Evolutionary conservation across 202 grass and related monocot genomes (phyloP), one percentile per base, ranked within the genome.

Genomic region (Carex sylvatica): DNA sequence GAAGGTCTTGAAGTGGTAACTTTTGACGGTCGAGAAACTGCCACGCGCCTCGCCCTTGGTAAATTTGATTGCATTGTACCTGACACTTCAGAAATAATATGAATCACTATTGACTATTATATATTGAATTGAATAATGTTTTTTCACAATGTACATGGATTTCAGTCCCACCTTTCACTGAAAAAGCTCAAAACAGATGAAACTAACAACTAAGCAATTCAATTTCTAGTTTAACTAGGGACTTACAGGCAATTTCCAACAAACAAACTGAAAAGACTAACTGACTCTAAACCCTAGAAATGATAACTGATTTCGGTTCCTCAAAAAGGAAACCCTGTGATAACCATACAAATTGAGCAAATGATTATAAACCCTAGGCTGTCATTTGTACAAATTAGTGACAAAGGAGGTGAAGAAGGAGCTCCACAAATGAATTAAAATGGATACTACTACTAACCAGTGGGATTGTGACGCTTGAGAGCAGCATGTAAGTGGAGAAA

Each of bases 401-500:
- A 75, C 30, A 64, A 94, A 78, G 19, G 53, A 78, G 72, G 61
- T 36, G 61, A 1, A 12, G 40, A 62, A 88, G 33, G 36, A 82
- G 61, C 15, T 24, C 46, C 49, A 70, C 1, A 46, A 28, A 23
- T 47, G 80, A 13, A 52, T 47, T 10, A 79, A 18, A 49, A 58
- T 49, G 58, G 36, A 64, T 31, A 46, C 42, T 46, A 46, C 42
- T 46, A 88, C 88, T 90, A 58, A 98, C 95, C 89, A 3, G 55
- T 20, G 58, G 89, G 89, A 36, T 87, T 90, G 51, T 93, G 95
- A 30, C 92, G 89, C 87, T 95, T 94, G 65, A 90, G 73, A 30
- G 89, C 95, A 15, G 89, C 95, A 65, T 90, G 80, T 82, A 94
- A 6, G 59, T 98, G 84, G 47, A 83, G 84, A 20, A 95, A 82